A percentile compares a stretch with the other conserved stretches of the same genome.
Evolutionary conservation across 225 moss, liverwort and hornwort genomes (phyloP).

Genomic region (Pseudisothecium myosuroides): DNA sequence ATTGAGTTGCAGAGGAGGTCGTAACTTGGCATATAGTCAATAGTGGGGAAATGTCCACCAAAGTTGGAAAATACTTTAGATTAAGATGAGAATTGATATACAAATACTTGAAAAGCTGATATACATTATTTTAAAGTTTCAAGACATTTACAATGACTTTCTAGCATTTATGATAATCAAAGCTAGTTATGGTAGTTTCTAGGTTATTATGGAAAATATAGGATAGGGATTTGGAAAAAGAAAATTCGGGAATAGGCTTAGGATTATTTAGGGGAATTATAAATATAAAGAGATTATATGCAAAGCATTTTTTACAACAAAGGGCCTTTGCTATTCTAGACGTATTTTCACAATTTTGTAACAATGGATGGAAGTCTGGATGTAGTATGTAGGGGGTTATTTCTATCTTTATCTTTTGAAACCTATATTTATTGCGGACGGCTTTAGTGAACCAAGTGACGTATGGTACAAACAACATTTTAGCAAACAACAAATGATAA

Average conservation of each 20-base stretch:
- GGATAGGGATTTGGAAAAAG: background rate
- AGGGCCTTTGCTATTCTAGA: background rate
- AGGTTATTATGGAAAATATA: background rate
- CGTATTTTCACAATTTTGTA: accelerated
- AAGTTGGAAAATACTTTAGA: background rate
- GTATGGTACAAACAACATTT: background rate
- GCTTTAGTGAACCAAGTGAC: background rate
- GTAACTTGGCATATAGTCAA: accelerated
- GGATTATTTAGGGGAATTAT: background rate
- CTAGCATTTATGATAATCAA: background rate
- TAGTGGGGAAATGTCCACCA: background rate
- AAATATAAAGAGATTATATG: background rate
- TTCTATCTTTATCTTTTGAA: accelerated
- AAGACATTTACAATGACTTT: background rate
- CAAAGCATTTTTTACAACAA: background rate
- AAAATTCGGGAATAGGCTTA: accelerated
- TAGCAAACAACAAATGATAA: background rate
- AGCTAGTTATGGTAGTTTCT: background rate
- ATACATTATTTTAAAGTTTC: background rate
- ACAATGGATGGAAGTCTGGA: background rate
- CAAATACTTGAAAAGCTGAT: background rate
- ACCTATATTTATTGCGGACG: background rate
- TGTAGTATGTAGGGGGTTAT: background rate
- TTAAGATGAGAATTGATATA: background rate
- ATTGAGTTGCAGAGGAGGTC: accelerated